Percentiles rank a stretch among this genome's conserved stretches.
These are phyloP conservation scores for Hygrophila difformis DNA, from an alignment of 257 asterid genomes.

Conservation along the genomic window DNA sequence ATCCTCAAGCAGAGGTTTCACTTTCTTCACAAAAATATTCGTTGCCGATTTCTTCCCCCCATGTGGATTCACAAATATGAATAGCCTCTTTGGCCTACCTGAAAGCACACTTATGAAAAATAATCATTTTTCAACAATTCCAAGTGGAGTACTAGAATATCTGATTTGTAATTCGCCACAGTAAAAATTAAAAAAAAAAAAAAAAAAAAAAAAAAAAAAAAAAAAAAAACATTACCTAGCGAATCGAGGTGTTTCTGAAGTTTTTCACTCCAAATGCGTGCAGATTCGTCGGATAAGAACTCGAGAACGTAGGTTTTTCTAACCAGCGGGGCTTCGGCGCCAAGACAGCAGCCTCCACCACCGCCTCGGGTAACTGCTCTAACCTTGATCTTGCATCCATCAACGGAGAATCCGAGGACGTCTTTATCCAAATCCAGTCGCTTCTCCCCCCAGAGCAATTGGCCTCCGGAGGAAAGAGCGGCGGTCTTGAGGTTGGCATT, in stretches of 20 bases:
- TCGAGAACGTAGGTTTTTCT: conserved; percentile 56
- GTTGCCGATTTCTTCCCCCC: conserved; percentile 87
- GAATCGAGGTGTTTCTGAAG: conserved; percentile 54
- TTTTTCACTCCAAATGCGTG: conserved; percentile 46
- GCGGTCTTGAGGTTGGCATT: conserved; percentile 33
- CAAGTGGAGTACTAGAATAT: no score
- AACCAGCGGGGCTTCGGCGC: conserved; percentile 17
- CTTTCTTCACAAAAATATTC: conserved; percentile 47
- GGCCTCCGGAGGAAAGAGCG: conserved; percentile 50
- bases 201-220: no score
- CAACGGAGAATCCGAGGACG: conserved; percentile 66
- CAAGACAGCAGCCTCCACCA: conserved; percentile 41
- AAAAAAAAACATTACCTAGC: no score
- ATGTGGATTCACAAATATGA: conserved; percentile 74
- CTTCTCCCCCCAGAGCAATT: conserved; percentile 42
- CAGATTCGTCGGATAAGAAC: conserved; percentile 36
- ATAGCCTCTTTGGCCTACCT: conserved; percentile 86
- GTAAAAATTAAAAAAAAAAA: no score
- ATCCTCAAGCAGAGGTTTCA: conserved; percentile 87
- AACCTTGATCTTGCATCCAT: conserved; percentile 41
- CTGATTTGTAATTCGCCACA: no score
- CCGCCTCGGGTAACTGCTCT: conserved; percentile 36
- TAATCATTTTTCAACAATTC: no score
- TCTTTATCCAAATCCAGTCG: conserved; percentile 50
- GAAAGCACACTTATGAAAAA: conserved; percentile 13